phyloP scores from a whole-genome alignment of 305 asterid genomes.

The Coffea humblotiana region DNA sequence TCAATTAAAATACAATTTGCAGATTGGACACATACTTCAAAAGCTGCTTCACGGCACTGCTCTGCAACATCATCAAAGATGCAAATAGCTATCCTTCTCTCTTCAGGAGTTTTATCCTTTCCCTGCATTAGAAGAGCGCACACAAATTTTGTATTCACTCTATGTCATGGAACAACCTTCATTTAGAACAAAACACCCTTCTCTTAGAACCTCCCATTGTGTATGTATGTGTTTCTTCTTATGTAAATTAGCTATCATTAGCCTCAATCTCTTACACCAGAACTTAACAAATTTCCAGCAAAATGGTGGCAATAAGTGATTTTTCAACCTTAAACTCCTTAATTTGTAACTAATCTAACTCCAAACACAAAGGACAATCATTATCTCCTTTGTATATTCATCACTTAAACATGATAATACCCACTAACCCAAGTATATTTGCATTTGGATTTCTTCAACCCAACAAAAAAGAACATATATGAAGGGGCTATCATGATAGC shows the following conservation, averaged over 20 bases:
- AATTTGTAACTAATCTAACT: background rate
- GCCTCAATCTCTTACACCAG: background rate
- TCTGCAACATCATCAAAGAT: slow-evolving; percentile 99
- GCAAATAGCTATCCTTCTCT: slow-evolving; percentile 96
- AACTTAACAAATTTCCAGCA: background rate
- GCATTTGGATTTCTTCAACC: background rate
- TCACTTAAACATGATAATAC: background rate
- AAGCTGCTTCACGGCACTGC: slow-evolving; percentile 86
- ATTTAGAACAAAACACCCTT: background rate
- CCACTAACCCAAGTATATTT: background rate
- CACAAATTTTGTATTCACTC: background rate
- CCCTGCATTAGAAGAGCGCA: slow-evolving; percentile 48
- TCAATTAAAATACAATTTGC: background rate
- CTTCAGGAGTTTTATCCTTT: slow-evolving; percentile 90
- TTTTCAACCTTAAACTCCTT: background rate
- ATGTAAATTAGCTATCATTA: background rate
- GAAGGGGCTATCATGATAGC: background rate
- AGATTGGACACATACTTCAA: slow-evolving; percentile 49
- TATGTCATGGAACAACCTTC: background rate
- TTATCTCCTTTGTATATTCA: background rate
- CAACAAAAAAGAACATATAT: background rate
- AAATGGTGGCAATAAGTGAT: background rate
- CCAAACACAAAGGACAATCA: background rate
- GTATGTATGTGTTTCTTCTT: too few relatives aligned
- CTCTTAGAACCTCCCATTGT: background rate